Percentiles rank a stretch among this genome's conserved stretches.
Evolutionary conservation across 768 basidiomycete genomes (phyloP).

Genomic region (Suillus fuscotomentosus): DNA sequence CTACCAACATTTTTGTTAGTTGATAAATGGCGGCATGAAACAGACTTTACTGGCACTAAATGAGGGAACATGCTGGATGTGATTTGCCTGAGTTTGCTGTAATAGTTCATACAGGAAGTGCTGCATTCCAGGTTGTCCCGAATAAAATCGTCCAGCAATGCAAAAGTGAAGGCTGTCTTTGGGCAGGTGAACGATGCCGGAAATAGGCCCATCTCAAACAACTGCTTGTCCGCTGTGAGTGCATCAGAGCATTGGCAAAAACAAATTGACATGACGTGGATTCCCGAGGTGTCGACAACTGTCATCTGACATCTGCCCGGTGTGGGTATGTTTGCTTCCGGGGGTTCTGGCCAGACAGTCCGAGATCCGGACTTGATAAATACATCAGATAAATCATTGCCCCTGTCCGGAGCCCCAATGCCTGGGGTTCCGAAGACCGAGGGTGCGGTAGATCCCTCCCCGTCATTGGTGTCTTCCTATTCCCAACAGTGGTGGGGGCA

Average conservation of each 20-base stretch:
- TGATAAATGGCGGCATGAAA: too few relatives aligned
- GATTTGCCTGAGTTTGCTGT: neutral
- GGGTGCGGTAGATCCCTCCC: too few relatives aligned
- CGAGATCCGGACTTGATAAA: neutral
- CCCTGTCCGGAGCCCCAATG: too few relatives aligned
- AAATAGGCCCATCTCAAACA: neutral
- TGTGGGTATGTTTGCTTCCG: too few relatives aligned
- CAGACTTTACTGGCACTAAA: neutral
- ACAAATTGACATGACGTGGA: neutral
- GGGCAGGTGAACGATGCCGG: neutral
- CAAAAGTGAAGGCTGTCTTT: neutral
- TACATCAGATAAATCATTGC: too few relatives aligned
- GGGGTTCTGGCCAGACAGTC: too few relatives aligned
- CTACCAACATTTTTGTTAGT: too few relatives aligned
- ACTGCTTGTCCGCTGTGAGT: neutral
- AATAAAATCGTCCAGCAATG: conserved; percentile 3
- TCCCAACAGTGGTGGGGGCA: neutral
- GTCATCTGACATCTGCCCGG: neutral
- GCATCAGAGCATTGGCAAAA: neutral
- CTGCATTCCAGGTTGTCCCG: conserved; percentile 1
- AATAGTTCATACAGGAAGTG: neutral
- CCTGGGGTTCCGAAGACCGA: too few relatives aligned
- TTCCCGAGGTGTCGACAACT: neutral
- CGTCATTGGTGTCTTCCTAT: neutral
- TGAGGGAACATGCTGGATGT: neutral